phyloP scores from a whole-genome alignment of 495 filamentous ascomycete species.

The Penicilliopsis zonata region DNA sequence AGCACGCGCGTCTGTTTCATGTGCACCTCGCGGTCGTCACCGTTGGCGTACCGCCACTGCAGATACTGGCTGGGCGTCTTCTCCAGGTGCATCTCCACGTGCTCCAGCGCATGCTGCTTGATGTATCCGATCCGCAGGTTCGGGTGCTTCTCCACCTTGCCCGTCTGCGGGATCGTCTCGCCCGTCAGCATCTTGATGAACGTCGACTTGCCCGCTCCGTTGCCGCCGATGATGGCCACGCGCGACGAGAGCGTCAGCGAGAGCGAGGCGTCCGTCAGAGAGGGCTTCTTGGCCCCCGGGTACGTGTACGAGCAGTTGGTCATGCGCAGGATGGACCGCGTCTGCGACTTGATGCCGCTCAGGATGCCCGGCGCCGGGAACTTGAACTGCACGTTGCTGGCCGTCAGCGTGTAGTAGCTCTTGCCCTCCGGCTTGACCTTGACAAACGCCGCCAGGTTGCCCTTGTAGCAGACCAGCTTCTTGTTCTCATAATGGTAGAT shows the following conservation, averaged over 20 bases:
- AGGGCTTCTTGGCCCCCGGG: constrained; percentile 73
- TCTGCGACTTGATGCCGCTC: constrained; percentile 87
- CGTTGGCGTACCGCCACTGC: constrained; percentile 96
- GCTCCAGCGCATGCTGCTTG: constrained; percentile 97
- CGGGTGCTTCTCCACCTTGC: constrained; percentile 95
- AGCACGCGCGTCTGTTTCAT: constrained; percentile 95
- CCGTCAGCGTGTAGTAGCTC: constrained; percentile 95
- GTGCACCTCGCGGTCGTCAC: constrained; percentile 91
- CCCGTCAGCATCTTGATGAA: constrained; percentile 98
- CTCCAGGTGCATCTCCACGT: constrained; percentile 98
- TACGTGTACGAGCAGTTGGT: constrained; percentile 83
- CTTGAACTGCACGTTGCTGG: constrained; percentile 86
- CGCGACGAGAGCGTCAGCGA: constrained; percentile 81
- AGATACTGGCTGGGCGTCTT: constrained; percentile 99
- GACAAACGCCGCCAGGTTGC: constrained; percentile 85
- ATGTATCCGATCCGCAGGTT: constrained; percentile 99
- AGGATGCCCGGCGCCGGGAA: constrained; percentile 94
- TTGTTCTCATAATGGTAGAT: constrained; percentile 99
- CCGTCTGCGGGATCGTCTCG: constrained; percentile 74
- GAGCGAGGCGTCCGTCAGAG: constrained; percentile 74
- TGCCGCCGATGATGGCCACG: constrained; percentile 90
- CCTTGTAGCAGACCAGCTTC: constrained; percentile 90
- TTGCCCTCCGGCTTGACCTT: constrained; percentile 90
- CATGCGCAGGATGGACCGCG: constrained; percentile 92
- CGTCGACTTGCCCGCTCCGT: constrained; percentile 97